Evolutionary conservation across 345 rosid species (phyloP), one percentile per base, ranked within the genome.

Genomic region (Salix brachista): DNA sequence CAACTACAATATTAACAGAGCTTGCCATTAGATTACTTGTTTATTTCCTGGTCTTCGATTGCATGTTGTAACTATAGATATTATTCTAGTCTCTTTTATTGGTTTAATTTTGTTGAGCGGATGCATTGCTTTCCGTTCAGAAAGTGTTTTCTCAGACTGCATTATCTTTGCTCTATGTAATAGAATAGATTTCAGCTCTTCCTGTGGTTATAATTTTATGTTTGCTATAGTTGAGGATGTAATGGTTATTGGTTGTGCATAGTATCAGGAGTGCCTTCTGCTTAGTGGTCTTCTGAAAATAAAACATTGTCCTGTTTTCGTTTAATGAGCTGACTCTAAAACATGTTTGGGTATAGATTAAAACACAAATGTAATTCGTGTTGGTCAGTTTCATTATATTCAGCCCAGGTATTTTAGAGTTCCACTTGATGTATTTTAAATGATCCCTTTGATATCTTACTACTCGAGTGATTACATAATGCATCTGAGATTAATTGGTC

Each of bases 401-500:
- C 28, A 66, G 28, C 36, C 36, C 36, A 65, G 3, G 11, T 23
- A 34, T 13, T 36, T 41, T 32, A 4, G 42, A 66, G 16, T 66
- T 66, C 32, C 78, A 34, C 64, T 32, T 65, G 32, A 44, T 13
- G 6, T 23, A 73, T 56, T 19, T 21, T 19, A 52, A 54, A 11
- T 8, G 7, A 18, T 36, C 30, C n/a, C 25, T 75, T 75, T 54
- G 65, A 69, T 65, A 17, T 28, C 6, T 11, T 67, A 66, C 41
- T n/a, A 37, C 34, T 39, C 13, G 46, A 72, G 30, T 25, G 46
- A 67, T 36, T n/a, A 62, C 34, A 25, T 26, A 62, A 62, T 62
- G 66, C 69, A 58, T 23, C 62, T 61, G 37, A 67, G 70, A 11
- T 58, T 80, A 41, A 71, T 72, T 74, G 54, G n/a, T 75, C 39